Percentiles rank a stretch among this genome's conserved stretches.
These are phyloP conservation scores for Ophidiomyces ophidiicola DNA, from an alignment of 2,329 filamentous ascomycete species.

Conservation along the genomic window DNA sequence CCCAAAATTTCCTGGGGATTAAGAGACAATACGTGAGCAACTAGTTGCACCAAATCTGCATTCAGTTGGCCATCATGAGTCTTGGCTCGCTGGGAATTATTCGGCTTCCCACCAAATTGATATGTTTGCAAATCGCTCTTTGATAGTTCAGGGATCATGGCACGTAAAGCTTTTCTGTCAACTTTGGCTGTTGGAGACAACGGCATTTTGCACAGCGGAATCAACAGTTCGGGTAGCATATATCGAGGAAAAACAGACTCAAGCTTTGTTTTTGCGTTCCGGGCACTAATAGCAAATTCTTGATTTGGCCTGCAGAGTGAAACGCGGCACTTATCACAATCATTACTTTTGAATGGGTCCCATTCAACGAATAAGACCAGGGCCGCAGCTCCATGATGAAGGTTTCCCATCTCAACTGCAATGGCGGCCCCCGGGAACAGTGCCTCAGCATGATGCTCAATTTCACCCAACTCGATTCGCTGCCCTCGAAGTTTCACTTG, in stretches of 20 bases:
- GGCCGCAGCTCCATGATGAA: background rate
- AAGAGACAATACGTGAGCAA: slow-evolving; percentile 28
- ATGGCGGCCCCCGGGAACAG: slow-evolving; percentile 13
- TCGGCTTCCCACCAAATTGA: background rate
- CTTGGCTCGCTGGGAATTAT: background rate
- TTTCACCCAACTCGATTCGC: slow-evolving; percentile 25
- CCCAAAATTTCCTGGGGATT: slow-evolving; percentile 11
- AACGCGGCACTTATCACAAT: background rate
- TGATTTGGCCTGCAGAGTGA: slow-evolving; percentile 3
- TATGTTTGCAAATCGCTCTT: slow-evolving; percentile 4
- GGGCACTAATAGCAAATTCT: background rate
- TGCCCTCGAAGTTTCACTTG: slow-evolving; percentile 29
- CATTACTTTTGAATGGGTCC: background rate
- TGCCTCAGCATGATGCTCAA: slow-evolving; percentile 22
- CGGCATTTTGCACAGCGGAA: slow-evolving; percentile 19
- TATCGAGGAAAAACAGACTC: slow-evolving; percentile 5
- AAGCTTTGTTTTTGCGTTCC: background rate
- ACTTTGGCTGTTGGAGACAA: slow-evolving; percentile 11
- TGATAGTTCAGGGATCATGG: slow-evolving; percentile 17
- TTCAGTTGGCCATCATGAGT: background rate
- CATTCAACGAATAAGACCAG: slow-evolving; percentile 13
- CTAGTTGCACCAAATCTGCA: slow-evolving; percentile 19
- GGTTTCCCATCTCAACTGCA: slow-evolving; percentile 8
- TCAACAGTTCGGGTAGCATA: slow-evolving; percentile 21
- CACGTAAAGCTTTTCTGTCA: slow-evolving; percentile 19